Evolutionary conservation across 805 yeast species (phyloP).

Genomic region (Yarrowia osloensis): DNA sequence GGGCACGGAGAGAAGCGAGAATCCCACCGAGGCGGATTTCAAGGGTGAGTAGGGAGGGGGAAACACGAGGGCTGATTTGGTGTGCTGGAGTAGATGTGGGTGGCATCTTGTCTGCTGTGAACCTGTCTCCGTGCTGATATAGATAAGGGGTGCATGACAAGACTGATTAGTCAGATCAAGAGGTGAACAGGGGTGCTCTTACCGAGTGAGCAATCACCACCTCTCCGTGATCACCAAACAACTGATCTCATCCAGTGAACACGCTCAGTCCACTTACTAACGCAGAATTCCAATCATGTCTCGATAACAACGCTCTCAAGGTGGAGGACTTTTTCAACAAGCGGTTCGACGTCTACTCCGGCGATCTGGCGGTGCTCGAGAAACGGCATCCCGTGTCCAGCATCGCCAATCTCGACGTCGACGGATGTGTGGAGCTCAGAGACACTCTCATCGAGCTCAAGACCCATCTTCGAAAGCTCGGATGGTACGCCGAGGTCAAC

Average conservation of each 20-base stretch:
- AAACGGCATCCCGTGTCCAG: constrained; percentile 40
- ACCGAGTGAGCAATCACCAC: too few species aligned
- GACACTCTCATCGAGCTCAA: constrained; percentile 75
- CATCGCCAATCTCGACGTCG: constrained; percentile 43
- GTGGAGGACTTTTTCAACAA: constrained; percentile 78
- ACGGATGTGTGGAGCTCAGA: constrained; percentile 64
- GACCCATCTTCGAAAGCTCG: constrained; percentile 73
- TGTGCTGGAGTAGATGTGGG: too few species aligned
- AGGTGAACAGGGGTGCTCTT: too few species aligned
- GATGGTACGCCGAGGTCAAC: constrained; percentile 93
- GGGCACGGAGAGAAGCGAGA: constrained; percentile 34
- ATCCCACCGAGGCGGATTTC: constrained; percentile 45
- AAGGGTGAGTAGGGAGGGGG: constrained; percentile 16
- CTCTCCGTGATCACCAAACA: too few species aligned
- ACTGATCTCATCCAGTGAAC: too few species aligned
- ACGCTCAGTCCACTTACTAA: not conserved
- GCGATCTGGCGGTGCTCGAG: constrained; percentile 55
- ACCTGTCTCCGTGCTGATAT: not conserved
- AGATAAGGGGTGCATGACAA: too few species aligned
- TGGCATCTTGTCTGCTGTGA: too few species aligned
- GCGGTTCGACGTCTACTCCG: constrained; percentile 71
- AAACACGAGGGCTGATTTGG: not conserved
- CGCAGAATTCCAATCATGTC: constrained; percentile 69
- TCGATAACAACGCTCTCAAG: constrained; percentile 78
- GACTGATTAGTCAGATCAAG: too few species aligned